Conservation (phyloP, 371 early-diverging fungal genomes). For the Apophysomyces trapeziformis region DNA sequence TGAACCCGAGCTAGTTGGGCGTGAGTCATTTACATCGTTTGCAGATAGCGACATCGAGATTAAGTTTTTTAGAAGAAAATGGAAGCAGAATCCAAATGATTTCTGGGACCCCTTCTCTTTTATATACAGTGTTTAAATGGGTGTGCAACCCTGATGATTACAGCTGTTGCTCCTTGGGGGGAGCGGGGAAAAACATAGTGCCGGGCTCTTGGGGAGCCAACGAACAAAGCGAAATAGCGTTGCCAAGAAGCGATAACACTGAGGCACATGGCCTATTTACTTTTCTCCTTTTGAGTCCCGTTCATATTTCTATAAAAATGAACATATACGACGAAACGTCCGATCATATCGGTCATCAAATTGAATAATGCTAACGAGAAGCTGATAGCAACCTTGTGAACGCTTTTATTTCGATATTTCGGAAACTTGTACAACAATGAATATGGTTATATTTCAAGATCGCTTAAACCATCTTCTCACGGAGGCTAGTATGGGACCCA, state of each 20-base stretch:
- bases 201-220: not conserved
- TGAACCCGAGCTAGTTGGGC: constrained; percentile 5
- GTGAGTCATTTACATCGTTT: not conserved
- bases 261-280: not conserved
- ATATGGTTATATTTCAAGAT: not conserved
- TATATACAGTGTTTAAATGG: not conserved
- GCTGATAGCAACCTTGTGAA: not conserved
- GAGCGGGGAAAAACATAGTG: not conserved
- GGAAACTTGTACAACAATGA: constrained; percentile 4
- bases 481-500: constrained; percentile 31
- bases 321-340: not conserved
- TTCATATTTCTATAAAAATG: not conserved
- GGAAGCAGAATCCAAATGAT: not conserved
- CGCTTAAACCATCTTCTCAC: constrained; percentile 14
- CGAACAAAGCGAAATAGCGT: not conserved
- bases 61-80: not conserved
- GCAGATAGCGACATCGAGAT: not conserved
- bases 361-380: not conserved
- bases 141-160: constrained; percentile 5
- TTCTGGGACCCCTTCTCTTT: not conserved
- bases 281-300: not conserved
- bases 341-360: not conserved
- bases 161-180: not conserved
- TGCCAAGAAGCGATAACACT: not conserved
- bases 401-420: not conserved